Percentiles rank a stretch among this genome's conserved stretches.
Conservation (phyloP, 1,139 yeast genomes). For the Magnusiomyces fungicola region DNA sequence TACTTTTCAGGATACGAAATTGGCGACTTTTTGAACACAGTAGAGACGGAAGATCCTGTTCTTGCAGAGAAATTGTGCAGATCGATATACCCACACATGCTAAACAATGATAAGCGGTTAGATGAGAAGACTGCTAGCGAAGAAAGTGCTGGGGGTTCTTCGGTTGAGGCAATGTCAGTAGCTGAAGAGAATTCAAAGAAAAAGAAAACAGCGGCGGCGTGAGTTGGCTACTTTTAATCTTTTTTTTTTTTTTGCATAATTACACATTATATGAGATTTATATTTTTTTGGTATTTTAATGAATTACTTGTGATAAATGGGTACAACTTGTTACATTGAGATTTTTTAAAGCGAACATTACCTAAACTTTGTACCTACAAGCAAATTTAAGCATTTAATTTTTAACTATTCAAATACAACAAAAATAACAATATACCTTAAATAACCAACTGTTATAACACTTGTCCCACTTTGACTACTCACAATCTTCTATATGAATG, state of each 20-base stretch:
- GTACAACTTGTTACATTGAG: neutral
- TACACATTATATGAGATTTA: neutral
- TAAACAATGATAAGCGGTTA: slow-evolving; percentile 10
- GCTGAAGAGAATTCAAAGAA: neutral
- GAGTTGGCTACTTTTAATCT: neutral
- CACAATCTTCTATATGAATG: neutral
- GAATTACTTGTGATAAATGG: neutral
- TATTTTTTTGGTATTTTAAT: neutral
- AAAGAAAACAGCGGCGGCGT: neutral
- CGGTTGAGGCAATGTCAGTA: neutral
- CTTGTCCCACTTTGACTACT: too few relatives aligned
- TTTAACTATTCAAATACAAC: too few relatives aligned
- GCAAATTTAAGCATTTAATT: neutral
- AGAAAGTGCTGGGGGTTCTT: neutral
- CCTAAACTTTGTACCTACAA: neutral
- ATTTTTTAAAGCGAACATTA: too few relatives aligned
- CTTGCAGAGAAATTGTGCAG: slow-evolving; percentile 29
- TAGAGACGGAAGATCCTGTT: slow-evolving; percentile 34
- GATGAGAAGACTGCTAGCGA: neutral
- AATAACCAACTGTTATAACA: too few relatives aligned
- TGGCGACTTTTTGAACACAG: slow-evolving; percentile 26
- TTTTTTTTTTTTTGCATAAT: too few relatives aligned
- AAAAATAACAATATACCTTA: neutral
- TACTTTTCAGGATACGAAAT: slow-evolving; percentile 16
- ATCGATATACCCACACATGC: slow-evolving; percentile 19